Evolutionary conservation across 2,329 filamentous ascomycete species (phyloP).

Genomic region (Capronia americana): DNA sequence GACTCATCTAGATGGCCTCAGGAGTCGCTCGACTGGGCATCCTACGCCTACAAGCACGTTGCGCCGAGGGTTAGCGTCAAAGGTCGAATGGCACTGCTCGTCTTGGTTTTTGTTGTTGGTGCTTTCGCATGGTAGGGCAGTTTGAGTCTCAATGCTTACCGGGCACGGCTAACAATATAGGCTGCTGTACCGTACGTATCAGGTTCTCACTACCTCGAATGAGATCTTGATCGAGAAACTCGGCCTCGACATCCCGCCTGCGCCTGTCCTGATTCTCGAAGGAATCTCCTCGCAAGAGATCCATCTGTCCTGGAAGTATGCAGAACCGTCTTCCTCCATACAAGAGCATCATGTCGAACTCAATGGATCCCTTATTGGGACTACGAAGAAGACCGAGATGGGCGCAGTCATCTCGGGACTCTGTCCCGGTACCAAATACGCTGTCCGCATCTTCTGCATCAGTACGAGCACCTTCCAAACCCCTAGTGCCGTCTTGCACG

Average conservation of each 20-base stretch:
- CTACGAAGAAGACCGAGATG: conserved; percentile 79
- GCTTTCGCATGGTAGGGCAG: conserved; percentile 55
- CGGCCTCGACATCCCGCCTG: conserved; percentile 89
- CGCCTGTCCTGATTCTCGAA: conserved; percentile 87
- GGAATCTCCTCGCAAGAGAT: conserved; percentile 87
- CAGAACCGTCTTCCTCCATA: conserved; percentile 70
- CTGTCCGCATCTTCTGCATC: conserved; percentile 89
- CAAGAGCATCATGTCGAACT: conserved; percentile 90
- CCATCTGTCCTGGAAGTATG: conserved; percentile 87
- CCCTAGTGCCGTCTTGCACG: conserved; percentile 80
- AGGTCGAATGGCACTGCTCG: conserved; percentile 57
- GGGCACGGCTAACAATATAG: conserved; percentile 52
- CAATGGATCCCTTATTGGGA: conserved; percentile 87
- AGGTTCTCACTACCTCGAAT: conserved; percentile 88
- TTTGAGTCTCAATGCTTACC: background rate
- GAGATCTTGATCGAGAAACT: conserved; percentile 89
- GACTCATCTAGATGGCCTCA: conserved; percentile 51
- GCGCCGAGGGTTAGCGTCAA: conserved; percentile 55
- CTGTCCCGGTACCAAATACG: conserved; percentile 86
- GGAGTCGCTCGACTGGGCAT: conserved; percentile 54
- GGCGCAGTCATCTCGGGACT: conserved; percentile 91
- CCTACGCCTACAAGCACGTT: conserved; percentile 54
- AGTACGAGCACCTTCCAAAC: conserved; percentile 92
- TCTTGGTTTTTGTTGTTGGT: conserved; percentile 56
- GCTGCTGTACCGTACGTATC: conserved; percentile 84